Evolutionary conservation across 2,329 filamentous ascomycete genomes (phyloP).

Genomic region (Xylaria sp.): DNA sequence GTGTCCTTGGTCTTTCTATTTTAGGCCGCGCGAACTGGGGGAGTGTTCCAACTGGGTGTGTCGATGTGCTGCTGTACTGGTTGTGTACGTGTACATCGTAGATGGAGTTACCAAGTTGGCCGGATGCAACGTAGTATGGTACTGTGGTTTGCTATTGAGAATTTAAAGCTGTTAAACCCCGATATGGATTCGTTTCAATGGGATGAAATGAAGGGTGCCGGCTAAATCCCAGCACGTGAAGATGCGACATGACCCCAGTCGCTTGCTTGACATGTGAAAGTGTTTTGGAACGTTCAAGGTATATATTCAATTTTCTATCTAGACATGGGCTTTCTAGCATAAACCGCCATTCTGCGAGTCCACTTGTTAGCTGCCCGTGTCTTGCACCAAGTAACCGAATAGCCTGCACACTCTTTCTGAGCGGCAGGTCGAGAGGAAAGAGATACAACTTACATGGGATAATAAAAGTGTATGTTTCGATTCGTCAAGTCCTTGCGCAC

Average conservation of each 20-base stretch:
- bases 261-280: slow-evolving; percentile 9
- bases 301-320: not conserved
- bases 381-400: not conserved
- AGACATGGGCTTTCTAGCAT: slow-evolving; percentile 29
- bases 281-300: not conserved
- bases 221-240: not conserved
- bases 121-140: not conserved
- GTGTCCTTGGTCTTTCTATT: not conserved
- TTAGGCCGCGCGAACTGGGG: not conserved
- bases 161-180: not conserved
- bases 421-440: not conserved
- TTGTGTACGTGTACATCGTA: too few species aligned
- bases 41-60: not conserved
- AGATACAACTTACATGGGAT: slow-evolving; percentile 35
- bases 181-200: not conserved
- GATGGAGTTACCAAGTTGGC: not conserved
- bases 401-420: too few species aligned
- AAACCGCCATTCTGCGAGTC: slow-evolving; percentile 26
- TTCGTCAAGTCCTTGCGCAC: slow-evolving; percentile 42
- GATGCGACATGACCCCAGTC: slow-evolving; percentile 1
- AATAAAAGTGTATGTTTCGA: slow-evolving; percentile 42
- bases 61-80: not conserved
- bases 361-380: slow-evolving; percentile 2
- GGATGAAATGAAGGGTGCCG: not conserved
- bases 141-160: not conserved